Conservation (phyloP, 768 basidiomycete genomes). For the Sutorius australiensis region DNA sequence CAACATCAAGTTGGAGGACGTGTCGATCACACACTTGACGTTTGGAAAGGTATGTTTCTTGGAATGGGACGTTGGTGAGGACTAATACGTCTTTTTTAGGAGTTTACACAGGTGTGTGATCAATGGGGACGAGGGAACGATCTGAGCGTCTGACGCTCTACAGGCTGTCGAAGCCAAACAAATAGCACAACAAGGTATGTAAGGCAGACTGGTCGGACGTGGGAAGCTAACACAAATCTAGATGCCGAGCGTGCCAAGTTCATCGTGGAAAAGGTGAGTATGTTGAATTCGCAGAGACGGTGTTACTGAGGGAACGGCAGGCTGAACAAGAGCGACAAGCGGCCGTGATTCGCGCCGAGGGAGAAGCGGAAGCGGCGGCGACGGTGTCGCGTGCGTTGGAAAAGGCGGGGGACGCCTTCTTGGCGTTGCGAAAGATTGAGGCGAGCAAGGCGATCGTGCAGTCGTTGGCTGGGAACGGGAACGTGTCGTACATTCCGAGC, state of each 20-base stretch:
- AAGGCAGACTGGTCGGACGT: background rate
- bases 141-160: background rate
- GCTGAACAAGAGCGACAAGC: conserved; percentile 99
- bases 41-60: conserved; percentile 67
- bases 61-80: background rate
- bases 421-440: conserved; percentile 94
- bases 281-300: background rate
- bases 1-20: conserved; percentile 92
- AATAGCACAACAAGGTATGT: conserved; percentile 93
- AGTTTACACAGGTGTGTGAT: conserved; percentile 67
- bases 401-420: conserved; percentile 94
- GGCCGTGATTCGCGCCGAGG: conserved; percentile 95
- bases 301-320: conserved; percentile 40
- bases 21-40: conserved; percentile 90
- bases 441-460: conserved; percentile 96
- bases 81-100: conserved; percentile 41
- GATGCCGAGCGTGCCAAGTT: conserved; percentile 99
- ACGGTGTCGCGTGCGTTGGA: conserved; percentile 90
- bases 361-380: conserved; percentile 94
- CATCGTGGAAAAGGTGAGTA: conserved; percentile 90
- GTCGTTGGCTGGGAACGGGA: conserved; percentile 72
- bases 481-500: conserved; percentile 88
- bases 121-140: background rate
- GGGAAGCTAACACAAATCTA: conserved; percentile 31
- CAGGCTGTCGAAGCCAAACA: conserved; percentile 99